Percentiles rank a stretch among this genome's conserved stretches.
phyloP scores from a whole-genome alignment of 257 asterid genomes.

The Scutellaria baicalensis region DNA sequence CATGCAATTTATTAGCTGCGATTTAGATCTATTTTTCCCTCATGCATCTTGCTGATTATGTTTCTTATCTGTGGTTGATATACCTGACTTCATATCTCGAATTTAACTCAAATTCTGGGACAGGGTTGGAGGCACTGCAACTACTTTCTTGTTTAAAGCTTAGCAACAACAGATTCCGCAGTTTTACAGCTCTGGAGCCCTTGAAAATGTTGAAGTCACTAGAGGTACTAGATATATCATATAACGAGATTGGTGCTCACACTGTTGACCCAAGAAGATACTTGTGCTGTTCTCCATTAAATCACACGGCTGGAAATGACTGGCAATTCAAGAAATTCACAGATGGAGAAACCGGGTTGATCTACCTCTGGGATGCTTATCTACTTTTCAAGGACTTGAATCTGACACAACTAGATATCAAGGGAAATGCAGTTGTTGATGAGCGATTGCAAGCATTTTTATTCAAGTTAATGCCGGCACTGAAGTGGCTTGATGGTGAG shows the following conservation, averaged over 20 bases:
- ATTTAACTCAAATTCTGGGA: not conserved
- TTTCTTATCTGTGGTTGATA: not conserved
- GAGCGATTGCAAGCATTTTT: slow-evolving; percentile 42
- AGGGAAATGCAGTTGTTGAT: slow-evolving; percentile 50
- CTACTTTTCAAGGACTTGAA: slow-evolving; percentile 52
- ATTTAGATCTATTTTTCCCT: not conserved
- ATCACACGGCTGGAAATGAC: slow-evolving; percentile 37
- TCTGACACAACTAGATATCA: slow-evolving; percentile 64
- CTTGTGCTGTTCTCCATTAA: slow-evolving; percentile 73
- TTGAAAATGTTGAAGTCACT: slow-evolving; percentile 50
- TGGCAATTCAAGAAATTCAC: slow-evolving; percentile 34
- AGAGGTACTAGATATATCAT: slow-evolving; percentile 57
- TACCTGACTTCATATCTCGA: not conserved
- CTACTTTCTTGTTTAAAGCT: slow-evolving; percentile 76
- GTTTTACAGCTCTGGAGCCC: slow-evolving; percentile 74
- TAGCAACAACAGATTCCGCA: slow-evolving; percentile 54
- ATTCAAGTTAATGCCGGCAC: slow-evolving; percentile 46
- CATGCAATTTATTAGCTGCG: not conserved
- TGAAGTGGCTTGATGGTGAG: slow-evolving; percentile 78
- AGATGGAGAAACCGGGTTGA: slow-evolving; percentile 17
- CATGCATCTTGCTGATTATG: not conserved
- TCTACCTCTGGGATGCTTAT: slow-evolving; percentile 56
- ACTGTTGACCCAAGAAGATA: slow-evolving; percentile 73
- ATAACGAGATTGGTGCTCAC: slow-evolving; percentile 81
- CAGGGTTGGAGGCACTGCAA: slow-evolving; percentile 91